Base-by-base conservation (phyloP, 305 asterid species). In the Solanum hybrid region DNA sequence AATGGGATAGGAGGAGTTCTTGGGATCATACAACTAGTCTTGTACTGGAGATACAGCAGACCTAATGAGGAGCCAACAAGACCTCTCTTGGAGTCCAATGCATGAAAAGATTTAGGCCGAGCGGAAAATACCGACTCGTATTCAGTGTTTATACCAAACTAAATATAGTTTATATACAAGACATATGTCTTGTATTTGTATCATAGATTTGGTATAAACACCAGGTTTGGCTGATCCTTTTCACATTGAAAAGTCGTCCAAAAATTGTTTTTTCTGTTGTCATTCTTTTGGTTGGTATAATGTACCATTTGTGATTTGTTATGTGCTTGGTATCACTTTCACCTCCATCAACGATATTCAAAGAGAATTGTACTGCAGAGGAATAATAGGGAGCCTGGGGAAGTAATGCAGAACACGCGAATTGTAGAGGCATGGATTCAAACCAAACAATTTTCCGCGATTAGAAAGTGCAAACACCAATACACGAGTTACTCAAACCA, bases 1-100 rank as follows among this genome's bases (percentile, higher is more conserved):
- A 96, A 96, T 88, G 99, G 98, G 87, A 92, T 96, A 76, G 99
- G 99, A 90, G 94, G 94, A 77, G 38, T 95, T 90, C 98, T 96
- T 38, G 99, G 99, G 88, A 88, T 94, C 34, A 76, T 94, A 80
- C 99, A 96, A 90, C 79, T 96, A 91, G 93, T 89, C 80, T 87
- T 96, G 82, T 96, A 95, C 94, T 95, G 92, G 73, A 92, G 88
- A 86, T 96, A 93, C 93, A 94, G 94, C 87, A 91, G 88, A 88
- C 72, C 90, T 87, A 79, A 91, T 24, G 92, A 60, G 80, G 42
- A 51, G 31, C 91, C 22, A 20, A 89, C 93, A 5, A 92, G 93
- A 79, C 89, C 92, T 91, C 89, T 95, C 91, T 92, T 95, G 64
- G 96, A 92, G 91, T 88, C 96, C 7, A 32, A 93, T 32, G 95